Base-by-base conservation (phyloP, 306 rosid species). In the Mucuna pruriens region DNA sequence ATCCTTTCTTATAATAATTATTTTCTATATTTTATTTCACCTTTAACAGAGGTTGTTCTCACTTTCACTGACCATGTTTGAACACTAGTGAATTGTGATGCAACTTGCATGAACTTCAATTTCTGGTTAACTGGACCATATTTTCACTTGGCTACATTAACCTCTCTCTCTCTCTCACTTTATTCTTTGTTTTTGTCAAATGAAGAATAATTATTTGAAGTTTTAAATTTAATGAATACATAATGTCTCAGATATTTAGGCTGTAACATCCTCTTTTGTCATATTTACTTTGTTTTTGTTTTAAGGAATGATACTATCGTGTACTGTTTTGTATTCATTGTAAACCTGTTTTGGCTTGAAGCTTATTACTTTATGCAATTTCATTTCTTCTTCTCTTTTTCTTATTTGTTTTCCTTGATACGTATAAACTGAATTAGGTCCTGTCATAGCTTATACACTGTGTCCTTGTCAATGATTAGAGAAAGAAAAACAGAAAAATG, bases 31-130 rank as follows among this genome's bases (percentile, higher is more conserved):
- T 76, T 77, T 66, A 77, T 73, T 75, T 76, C 44, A 75, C 71
- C 74, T 82, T 84, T 69, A 61, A 58, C 80, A 58, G 78, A 66
- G 63, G 39, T 84, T 82, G 76, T 77, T 85, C 66, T 85, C 76
- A 77, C 79, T 77, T 7, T 74, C 66, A 78, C n/a, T 69, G 74
- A 40, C 38, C 71, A 61, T 75, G 80, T 64, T 69, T 75, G 71
- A 46, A 63, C 75, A 38, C 42, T 36, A 67, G 46, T 77, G 20
- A 72, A 64, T 61, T 76, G 15, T 81, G 68, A 75, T 81, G 67
- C 85, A 72, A 44, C 76, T 51, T 72, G 71, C 79, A 73, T 72
- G 73, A 78, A 72, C 34, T 84, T 67, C 76, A 77, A 25, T 26
- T 61, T 67, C 19, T 51, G 23, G 48, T 48, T 76, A 69, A 48